Conservation (phyloP, 495 filamentous ascomycete species). For the Hypoxylon perforatum region DNA sequence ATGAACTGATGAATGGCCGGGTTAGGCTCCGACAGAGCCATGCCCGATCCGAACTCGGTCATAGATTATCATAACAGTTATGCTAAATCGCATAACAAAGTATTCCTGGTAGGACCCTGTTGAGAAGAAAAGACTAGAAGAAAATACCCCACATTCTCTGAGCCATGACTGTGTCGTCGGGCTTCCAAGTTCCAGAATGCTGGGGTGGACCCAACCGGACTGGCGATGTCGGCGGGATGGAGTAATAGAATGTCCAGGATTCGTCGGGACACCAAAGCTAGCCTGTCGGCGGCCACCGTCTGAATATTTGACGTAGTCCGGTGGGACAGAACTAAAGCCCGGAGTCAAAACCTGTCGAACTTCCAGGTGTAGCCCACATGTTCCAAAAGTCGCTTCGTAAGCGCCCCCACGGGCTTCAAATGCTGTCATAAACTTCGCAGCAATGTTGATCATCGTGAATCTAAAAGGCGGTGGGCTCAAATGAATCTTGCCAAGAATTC, state of each 20-base stretch:
- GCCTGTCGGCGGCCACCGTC: slow-evolving; percentile 5
- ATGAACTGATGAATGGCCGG: background rate
- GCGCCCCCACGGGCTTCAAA: background rate
- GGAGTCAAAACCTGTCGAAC: background rate
- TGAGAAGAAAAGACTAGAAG: slow-evolving; percentile 2
- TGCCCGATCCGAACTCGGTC: slow-evolving; percentile 22
- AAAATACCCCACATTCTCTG: slow-evolving; percentile 9
- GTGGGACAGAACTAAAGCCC: slow-evolving; percentile 16
- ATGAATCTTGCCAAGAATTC: background rate
- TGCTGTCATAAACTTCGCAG: slow-evolving; percentile 13
- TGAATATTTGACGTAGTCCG: slow-evolving; percentile 28
- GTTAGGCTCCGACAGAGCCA: background rate
- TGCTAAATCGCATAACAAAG: slow-evolving; percentile 10
- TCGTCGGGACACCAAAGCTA: slow-evolving; percentile 15
- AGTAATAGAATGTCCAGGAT: slow-evolving; percentile 30
- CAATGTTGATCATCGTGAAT: slow-evolving; percentile 17
- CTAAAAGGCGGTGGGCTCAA: background rate
- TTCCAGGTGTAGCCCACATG: slow-evolving; percentile 15
- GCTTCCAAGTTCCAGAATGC: slow-evolving; percentile 25
- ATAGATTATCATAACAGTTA: slow-evolving; percentile 9
- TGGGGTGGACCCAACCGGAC: slow-evolving; percentile 22
- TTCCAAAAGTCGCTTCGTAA: slow-evolving; percentile 6
- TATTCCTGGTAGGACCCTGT: slow-evolving; percentile 18
- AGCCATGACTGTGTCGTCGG: slow-evolving; percentile 13
- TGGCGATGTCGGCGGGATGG: slow-evolving; percentile 38